phyloP scores from a whole-genome alignment of 129 eudicot genomes.

The Escallonia rubra region DNA sequence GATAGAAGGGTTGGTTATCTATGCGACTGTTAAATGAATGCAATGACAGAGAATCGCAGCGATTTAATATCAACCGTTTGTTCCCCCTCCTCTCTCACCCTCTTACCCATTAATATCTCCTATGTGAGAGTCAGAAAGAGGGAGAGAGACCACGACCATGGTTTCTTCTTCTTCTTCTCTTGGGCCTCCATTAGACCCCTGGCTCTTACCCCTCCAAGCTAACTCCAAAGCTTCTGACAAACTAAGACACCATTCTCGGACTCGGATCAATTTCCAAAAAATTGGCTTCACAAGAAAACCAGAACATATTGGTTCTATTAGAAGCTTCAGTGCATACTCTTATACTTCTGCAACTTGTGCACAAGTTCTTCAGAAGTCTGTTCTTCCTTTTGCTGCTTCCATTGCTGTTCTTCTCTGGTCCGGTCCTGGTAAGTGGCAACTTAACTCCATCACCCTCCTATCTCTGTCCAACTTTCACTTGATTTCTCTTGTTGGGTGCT shows the following conservation, averaged over 20 bases:
- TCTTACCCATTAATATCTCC: background rate
- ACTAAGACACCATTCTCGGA: conserved; percentile 8
- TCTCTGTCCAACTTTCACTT: background rate
- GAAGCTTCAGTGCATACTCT: background rate
- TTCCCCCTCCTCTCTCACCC: background rate
- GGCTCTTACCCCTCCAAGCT: conserved; percentile 19
- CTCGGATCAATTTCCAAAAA: background rate
- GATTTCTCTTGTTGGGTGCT: background rate
- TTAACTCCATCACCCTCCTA: background rate
- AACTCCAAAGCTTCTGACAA: conserved; percentile 4
- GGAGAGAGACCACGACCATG: conserved; percentile 32
- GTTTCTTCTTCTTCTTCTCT: conserved; percentile 41
- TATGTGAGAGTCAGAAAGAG: background rate
- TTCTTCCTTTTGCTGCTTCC: conserved; percentile 58
- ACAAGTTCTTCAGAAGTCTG: conserved; percentile 40
- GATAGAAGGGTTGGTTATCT: too few relatives aligned
- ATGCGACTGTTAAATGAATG: too few relatives aligned
- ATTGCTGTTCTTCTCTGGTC: conserved; percentile 53
- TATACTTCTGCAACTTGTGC: conserved; percentile 16
- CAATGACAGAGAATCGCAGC: too few relatives aligned
- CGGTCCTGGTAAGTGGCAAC: conserved; percentile 40
- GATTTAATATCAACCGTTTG: background rate
- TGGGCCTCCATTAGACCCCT: conserved; percentile 27
- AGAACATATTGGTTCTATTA: background rate
- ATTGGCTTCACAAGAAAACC: background rate